Percentiles rank a stretch among this genome's conserved stretches.
phyloP scores from a whole-genome alignment of 495 filamentous ascomycete genomes.

The Xylaria flabelliformis region DNA sequence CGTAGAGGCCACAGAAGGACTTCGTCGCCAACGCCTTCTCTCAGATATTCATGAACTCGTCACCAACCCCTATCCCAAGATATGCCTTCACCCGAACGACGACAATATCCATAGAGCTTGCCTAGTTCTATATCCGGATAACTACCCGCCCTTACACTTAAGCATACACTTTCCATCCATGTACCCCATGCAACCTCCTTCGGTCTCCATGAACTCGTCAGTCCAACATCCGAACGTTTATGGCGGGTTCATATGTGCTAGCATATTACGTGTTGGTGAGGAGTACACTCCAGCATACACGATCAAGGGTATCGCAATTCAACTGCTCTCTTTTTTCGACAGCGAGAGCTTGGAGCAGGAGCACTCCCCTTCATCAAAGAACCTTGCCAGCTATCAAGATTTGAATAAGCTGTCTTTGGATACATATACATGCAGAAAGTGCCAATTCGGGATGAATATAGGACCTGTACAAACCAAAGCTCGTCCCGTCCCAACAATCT shows the following conservation, averaged over 20 bases:
- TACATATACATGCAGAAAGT: slow-evolving; percentile 23
- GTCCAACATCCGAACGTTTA: slow-evolving; percentile 62
- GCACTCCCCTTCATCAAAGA: neutral
- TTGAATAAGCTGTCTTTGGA: neutral
- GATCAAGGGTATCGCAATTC: slow-evolving; percentile 56
- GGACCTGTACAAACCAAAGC: neutral
- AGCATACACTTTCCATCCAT: slow-evolving; percentile 34
- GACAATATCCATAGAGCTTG: slow-evolving; percentile 46
- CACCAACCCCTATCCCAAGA: slow-evolving; percentile 54
- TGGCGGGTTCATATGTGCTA: slow-evolving; percentile 56
- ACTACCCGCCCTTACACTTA: slow-evolving; percentile 46
- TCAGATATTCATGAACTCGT: slow-evolving; percentile 56
- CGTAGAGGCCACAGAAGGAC: neutral
- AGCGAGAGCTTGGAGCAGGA: slow-evolving; percentile 56
- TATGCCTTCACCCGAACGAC: slow-evolving; percentile 45
- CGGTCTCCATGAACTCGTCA: slow-evolving; percentile 54
- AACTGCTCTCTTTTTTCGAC: slow-evolving; percentile 67
- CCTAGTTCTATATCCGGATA: slow-evolving; percentile 46
- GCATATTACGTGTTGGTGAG: slow-evolving; percentile 49
- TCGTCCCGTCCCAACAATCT: neutral
- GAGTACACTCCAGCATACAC: slow-evolving; percentile 59
- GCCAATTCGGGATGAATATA: slow-evolving; percentile 25
- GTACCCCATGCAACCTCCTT: slow-evolving; percentile 55
- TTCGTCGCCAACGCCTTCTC: slow-evolving; percentile 39
- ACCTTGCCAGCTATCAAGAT: neutral